Conservation (phyloP, 148 eudicot genomes). For the Heliosperma pusillum region DNA sequence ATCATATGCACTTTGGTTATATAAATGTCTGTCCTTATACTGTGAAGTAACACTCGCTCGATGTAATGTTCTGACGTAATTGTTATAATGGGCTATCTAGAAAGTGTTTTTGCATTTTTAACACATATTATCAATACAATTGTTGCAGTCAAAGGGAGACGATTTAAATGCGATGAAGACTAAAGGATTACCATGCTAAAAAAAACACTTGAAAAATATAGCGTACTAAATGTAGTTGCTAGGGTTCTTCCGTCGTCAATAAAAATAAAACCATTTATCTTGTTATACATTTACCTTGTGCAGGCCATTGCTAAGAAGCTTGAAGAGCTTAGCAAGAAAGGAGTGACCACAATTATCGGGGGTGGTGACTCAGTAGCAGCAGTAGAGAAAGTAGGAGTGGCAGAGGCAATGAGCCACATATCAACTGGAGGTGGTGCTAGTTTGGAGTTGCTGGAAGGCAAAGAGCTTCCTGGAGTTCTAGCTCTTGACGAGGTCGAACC, state of each 20-base stretch:
- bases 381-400: conserved; percentile 84
- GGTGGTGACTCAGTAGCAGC: conserved; percentile 97
- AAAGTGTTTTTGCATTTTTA: no score
- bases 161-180: neutral
- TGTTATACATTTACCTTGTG: neutral
- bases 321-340: conserved; percentile 73
- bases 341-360: conserved; percentile 88
- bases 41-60: neutral
- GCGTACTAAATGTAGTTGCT: neutral
- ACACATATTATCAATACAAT: neutral
- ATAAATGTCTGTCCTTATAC: neutral
- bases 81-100: no score
- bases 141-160: neutral
- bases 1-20: neutral
- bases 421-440: conserved; percentile 98
- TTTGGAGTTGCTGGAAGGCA: conserved; percentile 92
- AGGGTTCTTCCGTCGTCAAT: neutral
- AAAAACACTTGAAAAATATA: neutral
- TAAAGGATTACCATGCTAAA: neutral
- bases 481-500: conserved; percentile 78
- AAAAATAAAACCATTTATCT: neutral
- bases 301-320: conserved; percentile 83
- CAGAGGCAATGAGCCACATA: conserved; percentile 89
- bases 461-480: conserved; percentile 79
- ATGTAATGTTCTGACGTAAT: neutral